These are phyloP conservation scores for Kluyveromyces aestuarii DNA, from an alignment of 805 yeast genomes.

Conservation along the genomic window DNA sequence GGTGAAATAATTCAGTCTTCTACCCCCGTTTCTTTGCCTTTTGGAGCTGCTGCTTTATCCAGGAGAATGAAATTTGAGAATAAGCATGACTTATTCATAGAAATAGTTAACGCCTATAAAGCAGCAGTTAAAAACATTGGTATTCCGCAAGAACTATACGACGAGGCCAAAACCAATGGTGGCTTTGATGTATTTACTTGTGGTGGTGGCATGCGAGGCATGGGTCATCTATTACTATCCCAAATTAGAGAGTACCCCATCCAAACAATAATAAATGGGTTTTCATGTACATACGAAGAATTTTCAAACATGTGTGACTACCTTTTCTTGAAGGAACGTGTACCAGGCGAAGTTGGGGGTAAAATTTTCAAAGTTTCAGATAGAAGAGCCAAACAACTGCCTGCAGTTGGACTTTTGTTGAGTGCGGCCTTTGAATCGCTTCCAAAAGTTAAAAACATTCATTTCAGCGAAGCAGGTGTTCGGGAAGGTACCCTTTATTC, in stretches of 20 bases:
- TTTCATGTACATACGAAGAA: conserved; percentile 46
- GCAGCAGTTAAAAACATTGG: conserved; percentile 42
- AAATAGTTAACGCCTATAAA: conserved; percentile 42
- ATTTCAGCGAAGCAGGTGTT: conserved; percentile 70
- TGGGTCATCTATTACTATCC: conserved; percentile 51
- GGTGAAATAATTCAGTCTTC: conserved; percentile 49
- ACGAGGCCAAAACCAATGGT: conserved; percentile 43
- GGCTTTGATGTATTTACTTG: conserved; percentile 59
- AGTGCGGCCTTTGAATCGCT: conserved; percentile 54
- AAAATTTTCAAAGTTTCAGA: conserved; percentile 58
- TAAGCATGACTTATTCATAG: conserved; percentile 39
- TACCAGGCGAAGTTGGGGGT: conserved; percentile 33
- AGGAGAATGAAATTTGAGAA: conserved; percentile 45
- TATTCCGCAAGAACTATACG: conserved; percentile 42
- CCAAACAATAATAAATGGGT: conserved; percentile 63
- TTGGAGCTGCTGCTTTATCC: conserved; percentile 64
- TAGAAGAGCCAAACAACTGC: conserved; percentile 55
- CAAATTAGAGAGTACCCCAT: conserved; percentile 53
- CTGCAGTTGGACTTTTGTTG: conserved; percentile 57
- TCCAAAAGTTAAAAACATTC: conserved; percentile 51
- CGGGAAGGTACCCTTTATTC: conserved; percentile 68
- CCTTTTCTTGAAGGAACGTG: conserved; percentile 38
- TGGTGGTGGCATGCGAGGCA: conserved; percentile 68
- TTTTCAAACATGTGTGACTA: conserved; percentile 44
- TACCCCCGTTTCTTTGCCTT: conserved; percentile 57